Percentiles rank a stretch among this genome's conserved stretches.
Evolutionary conservation across 495 filamentous ascomycete species (phyloP).

Genomic region (Chaetomidium leptoderma): DNA sequence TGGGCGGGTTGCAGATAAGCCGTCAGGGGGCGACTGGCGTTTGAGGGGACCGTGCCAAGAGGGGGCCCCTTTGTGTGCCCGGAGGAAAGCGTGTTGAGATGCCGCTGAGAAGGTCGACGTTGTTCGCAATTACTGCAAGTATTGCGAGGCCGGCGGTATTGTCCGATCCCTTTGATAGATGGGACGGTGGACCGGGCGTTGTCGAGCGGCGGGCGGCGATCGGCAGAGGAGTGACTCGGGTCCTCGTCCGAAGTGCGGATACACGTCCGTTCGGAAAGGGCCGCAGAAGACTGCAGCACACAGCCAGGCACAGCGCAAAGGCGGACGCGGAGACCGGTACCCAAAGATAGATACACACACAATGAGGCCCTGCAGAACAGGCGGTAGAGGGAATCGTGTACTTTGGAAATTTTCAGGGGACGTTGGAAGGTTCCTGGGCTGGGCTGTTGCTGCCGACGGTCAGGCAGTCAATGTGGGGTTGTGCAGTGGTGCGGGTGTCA

Average conservation of each 20-base stretch:
- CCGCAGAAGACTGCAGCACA: too few relatives aligned
- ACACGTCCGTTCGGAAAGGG: too few relatives aligned
- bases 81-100: neutral
- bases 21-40: constrained; percentile 9
- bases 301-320: too few relatives aligned
- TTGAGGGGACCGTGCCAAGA: constrained; percentile 7
- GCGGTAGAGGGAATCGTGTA: neutral
- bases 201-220: neutral
- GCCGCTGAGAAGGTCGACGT: neutral
- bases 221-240: constrained; percentile 1
- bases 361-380: neutral
- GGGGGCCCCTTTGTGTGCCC: neutral
- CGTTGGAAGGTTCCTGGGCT: constrained; percentile 17
- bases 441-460: constrained; percentile 15
- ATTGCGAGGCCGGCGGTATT: neutral
- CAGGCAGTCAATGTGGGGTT: constrained; percentile 32
- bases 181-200: neutral
- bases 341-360: neutral
- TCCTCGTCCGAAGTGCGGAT: neutral
- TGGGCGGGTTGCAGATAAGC: constrained; percentile 1
- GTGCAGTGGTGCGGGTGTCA: neutral
- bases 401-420: constrained; percentile 8
- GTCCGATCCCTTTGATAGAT: neutral
- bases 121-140: neutral
- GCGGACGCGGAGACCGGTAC: too few relatives aligned